A percentile compares a stretch with the other conserved stretches of the same genome.
These are phyloP conservation scores for Peronospora belbahrii DNA, from an alignment of 352 stramenopile species.

Conservation along the genomic window DNA sequence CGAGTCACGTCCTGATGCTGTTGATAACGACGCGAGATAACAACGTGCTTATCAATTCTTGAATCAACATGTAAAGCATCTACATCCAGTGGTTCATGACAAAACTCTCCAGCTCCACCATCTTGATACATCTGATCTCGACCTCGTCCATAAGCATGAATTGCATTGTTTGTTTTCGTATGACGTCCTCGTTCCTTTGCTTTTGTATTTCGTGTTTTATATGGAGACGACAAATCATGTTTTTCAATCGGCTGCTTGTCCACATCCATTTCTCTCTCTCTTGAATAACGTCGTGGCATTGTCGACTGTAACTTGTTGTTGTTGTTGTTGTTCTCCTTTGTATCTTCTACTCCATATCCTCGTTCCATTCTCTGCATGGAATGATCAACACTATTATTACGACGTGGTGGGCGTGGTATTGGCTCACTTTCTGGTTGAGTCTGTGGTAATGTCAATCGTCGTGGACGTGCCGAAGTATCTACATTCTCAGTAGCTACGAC, in stretches of 20 bases:
- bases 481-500: slow-evolving; percentile 12
- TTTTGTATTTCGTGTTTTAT: slow-evolving; percentile 7
- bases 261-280: slow-evolving; percentile 8
- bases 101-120: slow-evolving; percentile 21
- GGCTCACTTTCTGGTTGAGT: slow-evolving; percentile 33
- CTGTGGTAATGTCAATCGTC: slow-evolving; percentile 9
- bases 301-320: slow-evolving; percentile 18
- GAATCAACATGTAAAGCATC: slow-evolving; percentile 20
- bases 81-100: slow-evolving; percentile 13
- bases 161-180: slow-evolving; percentile 23
- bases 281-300: slow-evolving; percentile 16
- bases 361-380: slow-evolving; percentile 7
- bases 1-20: slow-evolving; percentile 6
- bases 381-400: slow-evolving; percentile 28
- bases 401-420: slow-evolving; percentile 17
- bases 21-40: slow-evolving; percentile 8
- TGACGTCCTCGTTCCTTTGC: slow-evolving; percentile 19
- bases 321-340: too few species aligned
- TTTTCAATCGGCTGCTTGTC: slow-evolving; percentile 18
- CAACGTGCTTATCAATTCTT: slow-evolving; percentile 20
- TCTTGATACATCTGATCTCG: slow-evolving; percentile 9
- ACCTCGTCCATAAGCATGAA: slow-evolving; percentile 10
- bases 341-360: slow-evolving; percentile 9
- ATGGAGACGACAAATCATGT: slow-evolving; percentile 10
- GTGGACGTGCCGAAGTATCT: slow-evolving; percentile 5